Evolutionary conservation across 2,329 filamentous ascomycete genomes (phyloP).

Genomic region (Hirsutella minnesotensis): DNA sequence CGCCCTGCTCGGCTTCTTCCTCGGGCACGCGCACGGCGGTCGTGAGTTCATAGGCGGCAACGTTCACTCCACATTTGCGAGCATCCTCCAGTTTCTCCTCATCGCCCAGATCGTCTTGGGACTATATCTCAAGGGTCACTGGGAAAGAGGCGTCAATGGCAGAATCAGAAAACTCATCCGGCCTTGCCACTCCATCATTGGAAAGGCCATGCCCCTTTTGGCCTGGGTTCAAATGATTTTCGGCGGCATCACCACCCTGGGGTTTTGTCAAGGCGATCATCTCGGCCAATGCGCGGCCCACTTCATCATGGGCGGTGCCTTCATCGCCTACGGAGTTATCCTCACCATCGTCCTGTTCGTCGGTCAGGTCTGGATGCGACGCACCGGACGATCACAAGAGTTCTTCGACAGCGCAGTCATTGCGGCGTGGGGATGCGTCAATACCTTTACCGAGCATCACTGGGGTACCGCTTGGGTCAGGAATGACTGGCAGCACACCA

Average conservation of each 20-base stretch:
- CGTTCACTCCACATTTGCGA: conserved; percentile 71
- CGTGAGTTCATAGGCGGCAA: conserved; percentile 69
- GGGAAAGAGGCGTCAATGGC: conserved; percentile 73
- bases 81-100: conserved; percentile 68
- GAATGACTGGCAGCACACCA: conserved; percentile 95
- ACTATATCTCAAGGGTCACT: conserved; percentile 78
- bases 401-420: conserved; percentile 93
- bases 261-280: conserved; percentile 88
- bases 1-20: conserved; percentile 74
- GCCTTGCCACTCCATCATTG: conserved; percentile 64
- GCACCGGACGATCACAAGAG: conserved; percentile 80
- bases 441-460: conserved; percentile 94
- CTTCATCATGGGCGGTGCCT: conserved; percentile 97
- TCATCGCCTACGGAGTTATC: conserved; percentile 85
- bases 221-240: conserved; percentile 94
- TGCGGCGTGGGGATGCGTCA: conserved; percentile 89
- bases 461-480: conserved; percentile 84
- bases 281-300: conserved; percentile 87
- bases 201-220: conserved; percentile 76
- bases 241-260: conserved; percentile 81
- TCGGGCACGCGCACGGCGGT: conserved; percentile 84
- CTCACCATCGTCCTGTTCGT: conserved; percentile 78
- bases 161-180: conserved; percentile 64
- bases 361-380: conserved; percentile 76
- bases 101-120: conserved; percentile 68